phyloP scores from a whole-genome alignment of 176 grass and related monocot species.

The Carex cristatella region DNA sequence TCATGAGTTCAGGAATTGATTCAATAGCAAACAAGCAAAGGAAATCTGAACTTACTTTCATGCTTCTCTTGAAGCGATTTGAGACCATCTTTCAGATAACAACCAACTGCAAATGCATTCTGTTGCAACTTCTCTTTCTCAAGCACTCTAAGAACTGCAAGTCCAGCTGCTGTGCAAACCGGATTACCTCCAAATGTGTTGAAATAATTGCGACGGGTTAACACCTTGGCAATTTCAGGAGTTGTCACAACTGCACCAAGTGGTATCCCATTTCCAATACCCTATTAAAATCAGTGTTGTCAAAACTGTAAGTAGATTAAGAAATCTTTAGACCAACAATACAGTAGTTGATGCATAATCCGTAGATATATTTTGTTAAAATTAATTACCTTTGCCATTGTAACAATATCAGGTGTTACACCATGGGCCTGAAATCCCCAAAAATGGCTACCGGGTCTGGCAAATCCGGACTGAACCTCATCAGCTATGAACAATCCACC shows the following conservation, averaged over 20 bases:
- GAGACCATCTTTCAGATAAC: slow-evolving; percentile 69
- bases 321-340: not conserved
- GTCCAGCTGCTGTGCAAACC: slow-evolving; percentile 58
- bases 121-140: slow-evolving; percentile 79
- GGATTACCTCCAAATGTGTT: slow-evolving; percentile 98
- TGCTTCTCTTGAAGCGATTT: slow-evolving; percentile 78
- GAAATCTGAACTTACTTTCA: slow-evolving; percentile 35
- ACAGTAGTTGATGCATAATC: not conserved
- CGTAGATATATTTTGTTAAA: not conserved
- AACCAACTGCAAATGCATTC: slow-evolving; percentile 66
- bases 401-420: slow-evolving; percentile 86
- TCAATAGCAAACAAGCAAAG: not conserved
- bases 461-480: slow-evolving; percentile 90
- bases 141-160: slow-evolving; percentile 76
- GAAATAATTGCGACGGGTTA: slow-evolving; percentile 77
- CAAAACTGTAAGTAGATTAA: not conserved
- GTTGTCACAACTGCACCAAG: slow-evolving; percentile 90
- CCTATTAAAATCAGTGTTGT: slow-evolving; percentile 26
- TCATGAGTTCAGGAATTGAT: not conserved
- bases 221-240: slow-evolving; percentile 73
- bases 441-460: slow-evolving; percentile 77
- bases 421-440: slow-evolving; percentile 91
- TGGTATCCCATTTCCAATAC: slow-evolving; percentile 97
- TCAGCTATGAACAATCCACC: slow-evolving; percentile 95
- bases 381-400: slow-evolving; percentile 74